A percentile compares a stretch with the other conserved stretches of the same genome.
Conservation (phyloP, 1,284 basidiomycete genomes). For the Irpex sp. region DNA sequence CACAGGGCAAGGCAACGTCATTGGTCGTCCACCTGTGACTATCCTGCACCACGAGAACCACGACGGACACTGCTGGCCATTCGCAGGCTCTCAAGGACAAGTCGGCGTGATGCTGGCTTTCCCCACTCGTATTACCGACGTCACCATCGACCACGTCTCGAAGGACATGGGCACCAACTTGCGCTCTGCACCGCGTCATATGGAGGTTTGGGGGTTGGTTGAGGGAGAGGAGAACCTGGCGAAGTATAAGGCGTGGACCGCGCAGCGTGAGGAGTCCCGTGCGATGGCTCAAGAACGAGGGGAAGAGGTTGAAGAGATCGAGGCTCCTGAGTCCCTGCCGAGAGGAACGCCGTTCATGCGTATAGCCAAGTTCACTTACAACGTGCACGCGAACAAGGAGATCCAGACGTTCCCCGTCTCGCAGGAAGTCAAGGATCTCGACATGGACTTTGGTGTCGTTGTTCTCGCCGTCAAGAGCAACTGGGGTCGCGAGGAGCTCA, state of each 20-base stretch:
- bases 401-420: constrained; percentile 87
- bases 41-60: constrained; percentile 82
- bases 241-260: constrained; percentile 51
- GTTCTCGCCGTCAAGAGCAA: constrained; percentile 79
- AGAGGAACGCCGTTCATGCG: constrained; percentile 60
- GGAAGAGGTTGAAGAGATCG: constrained; percentile 32
- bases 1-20: constrained; percentile 54
- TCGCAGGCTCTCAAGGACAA: constrained; percentile 74
- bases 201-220: constrained; percentile 88
- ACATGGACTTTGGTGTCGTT: constrained; percentile 79
- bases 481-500: constrained; percentile 81
- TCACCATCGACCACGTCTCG: constrained; percentile 89
- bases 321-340: constrained; percentile 52
- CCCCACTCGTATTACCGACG: constrained; percentile 65
- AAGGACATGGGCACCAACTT: constrained; percentile 76
- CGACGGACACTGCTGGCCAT: constrained; percentile 92
- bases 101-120: constrained; percentile 78
- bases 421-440: constrained; percentile 61
- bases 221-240: constrained; percentile 71
- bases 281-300: constrained; percentile 35
- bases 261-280: constrained; percentile 32
- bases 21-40: constrained; percentile 79
- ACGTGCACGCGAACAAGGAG: constrained; percentile 61
- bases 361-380: constrained; percentile 79
- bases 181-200: constrained; percentile 75